Evolutionary conservation across 1,139 yeast species (phyloP).

Genomic region (Nakaseomyces bracarensis): DNA sequence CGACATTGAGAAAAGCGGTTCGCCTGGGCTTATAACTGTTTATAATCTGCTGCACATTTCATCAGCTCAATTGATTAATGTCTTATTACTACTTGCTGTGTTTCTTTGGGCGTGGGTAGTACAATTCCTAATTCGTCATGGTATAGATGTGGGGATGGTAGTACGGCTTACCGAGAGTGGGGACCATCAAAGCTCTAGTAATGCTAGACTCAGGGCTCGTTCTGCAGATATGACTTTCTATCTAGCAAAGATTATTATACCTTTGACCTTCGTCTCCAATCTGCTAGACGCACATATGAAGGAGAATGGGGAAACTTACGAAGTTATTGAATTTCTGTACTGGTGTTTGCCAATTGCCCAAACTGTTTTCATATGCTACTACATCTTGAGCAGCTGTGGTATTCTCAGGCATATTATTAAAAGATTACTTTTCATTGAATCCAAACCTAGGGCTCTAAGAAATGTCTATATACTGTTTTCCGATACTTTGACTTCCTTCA

Average conservation of each 20-base stretch:
- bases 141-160: conserved; percentile 34
- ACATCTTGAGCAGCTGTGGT: conserved; percentile 33
- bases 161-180: neutral
- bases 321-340: conserved; percentile 9
- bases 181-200: neutral
- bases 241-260: conserved; percentile 26
- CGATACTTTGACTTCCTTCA: conserved; percentile 73
- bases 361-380: conserved; percentile 24
- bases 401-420: conserved; percentile 35
- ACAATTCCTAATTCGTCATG: conserved; percentile 29
- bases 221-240: conserved; percentile 14
- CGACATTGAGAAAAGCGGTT: neutral
- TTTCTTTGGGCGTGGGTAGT: conserved; percentile 46
- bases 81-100: conserved; percentile 38
- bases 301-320: neutral
- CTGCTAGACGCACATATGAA: neutral
- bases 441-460: conserved; percentile 53
- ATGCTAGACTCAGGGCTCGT: neutral
- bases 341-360: conserved; percentile 34
- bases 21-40: neutral
- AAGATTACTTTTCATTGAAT: conserved; percentile 47
- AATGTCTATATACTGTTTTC: conserved; percentile 73
- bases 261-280: conserved; percentile 9
- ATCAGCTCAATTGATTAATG: conserved; percentile 41
- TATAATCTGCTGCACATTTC: conserved; percentile 30